These are phyloP conservation scores for Achlya hypogyna DNA, from an alignment of 352 stramenopile species.

Conservation along the genomic window DNA sequence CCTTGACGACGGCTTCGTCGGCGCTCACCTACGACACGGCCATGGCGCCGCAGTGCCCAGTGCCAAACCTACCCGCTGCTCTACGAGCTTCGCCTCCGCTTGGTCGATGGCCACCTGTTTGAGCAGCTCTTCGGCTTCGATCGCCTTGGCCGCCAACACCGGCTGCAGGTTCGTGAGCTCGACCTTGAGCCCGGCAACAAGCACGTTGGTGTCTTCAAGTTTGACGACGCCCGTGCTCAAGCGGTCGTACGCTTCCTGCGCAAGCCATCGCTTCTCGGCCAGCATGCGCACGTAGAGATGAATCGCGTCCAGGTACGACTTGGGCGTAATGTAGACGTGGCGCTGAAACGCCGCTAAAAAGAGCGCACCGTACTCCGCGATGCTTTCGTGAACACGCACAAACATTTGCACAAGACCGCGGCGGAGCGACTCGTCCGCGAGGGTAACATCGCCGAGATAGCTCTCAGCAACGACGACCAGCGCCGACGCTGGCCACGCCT, in stretches of 20 bases:
- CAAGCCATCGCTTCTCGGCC: slow-evolving; percentile 31
- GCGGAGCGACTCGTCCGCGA: background rate
- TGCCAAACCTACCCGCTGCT: slow-evolving; percentile 30
- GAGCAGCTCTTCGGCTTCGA: slow-evolving; percentile 52
- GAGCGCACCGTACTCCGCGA: slow-evolving; percentile 17
- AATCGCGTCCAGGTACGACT: slow-evolving; percentile 88
- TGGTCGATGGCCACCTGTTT: slow-evolving; percentile 55
- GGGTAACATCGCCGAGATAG: slow-evolving; percentile 30
- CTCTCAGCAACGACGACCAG: slow-evolving; percentile 76
- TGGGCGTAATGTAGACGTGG: slow-evolving; percentile 57
- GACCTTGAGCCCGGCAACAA: slow-evolving; percentile 50
- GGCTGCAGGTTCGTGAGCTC: slow-evolving; percentile 83
- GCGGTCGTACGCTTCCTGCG: slow-evolving; percentile 42
- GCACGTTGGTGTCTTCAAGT: slow-evolving; percentile 57
- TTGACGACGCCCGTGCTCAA: slow-evolving; percentile 58
- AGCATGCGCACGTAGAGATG: slow-evolving; percentile 76
- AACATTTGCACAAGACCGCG: slow-evolving; percentile 33
- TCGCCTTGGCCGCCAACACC: slow-evolving; percentile 44
- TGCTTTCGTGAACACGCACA: slow-evolving; percentile 44
- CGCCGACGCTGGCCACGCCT: slow-evolving; percentile 84
- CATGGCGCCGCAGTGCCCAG: background rate
- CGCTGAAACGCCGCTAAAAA: slow-evolving; percentile 35
- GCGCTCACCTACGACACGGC: slow-evolving; percentile 17
- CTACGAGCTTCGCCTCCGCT: slow-evolving; percentile 36
- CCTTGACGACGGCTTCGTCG: slow-evolving; percentile 54